A percentile compares a stretch with the other conserved stretches of the same genome.
phyloP scores from a whole-genome alignment of 73 alveolate species.

The Paramecium biaurelia region DNA sequence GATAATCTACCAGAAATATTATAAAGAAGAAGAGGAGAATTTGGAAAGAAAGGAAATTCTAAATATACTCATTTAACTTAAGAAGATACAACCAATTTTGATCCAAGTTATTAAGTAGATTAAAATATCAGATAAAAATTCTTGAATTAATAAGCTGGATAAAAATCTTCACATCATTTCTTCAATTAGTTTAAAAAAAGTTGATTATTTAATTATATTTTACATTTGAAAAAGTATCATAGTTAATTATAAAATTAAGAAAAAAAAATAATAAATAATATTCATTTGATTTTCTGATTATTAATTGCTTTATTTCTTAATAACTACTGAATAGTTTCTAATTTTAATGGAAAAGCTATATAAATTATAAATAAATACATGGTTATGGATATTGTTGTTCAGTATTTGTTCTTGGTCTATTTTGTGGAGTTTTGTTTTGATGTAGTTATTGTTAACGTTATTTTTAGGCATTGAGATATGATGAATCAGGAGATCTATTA shows the following conservation, averaged over 20 bases:
- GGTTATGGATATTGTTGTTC: not conserved
- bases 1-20: constrained; percentile 84
- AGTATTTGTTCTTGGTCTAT: constrained; percentile 40
- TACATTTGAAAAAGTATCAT: not conserved
- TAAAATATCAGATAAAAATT: constrained; percentile 74
- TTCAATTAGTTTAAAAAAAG: not conserved
- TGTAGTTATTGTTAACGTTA: not conserved
- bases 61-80: constrained; percentile 98
- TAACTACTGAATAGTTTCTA: constrained; percentile 21
- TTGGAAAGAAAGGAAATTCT: constrained; percentile 92
- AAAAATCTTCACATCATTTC: constrained; percentile 56
- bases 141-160: constrained; percentile 75
- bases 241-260: not conserved
- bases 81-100: constrained; percentile 96
- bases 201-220: not conserved
- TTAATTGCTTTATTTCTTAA: not conserved
- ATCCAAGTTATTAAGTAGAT: constrained; percentile 87
- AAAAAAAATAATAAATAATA: not conserved
- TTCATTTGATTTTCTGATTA: not conserved
- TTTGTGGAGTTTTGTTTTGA: constrained; percentile 31
- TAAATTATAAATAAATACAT: not conserved
- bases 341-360: constrained; percentile 24
- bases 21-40: constrained; percentile 96
- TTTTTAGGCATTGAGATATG: not conserved
- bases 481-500: constrained; percentile 45